Base-by-base conservation (phyloP, 352 stramenopile genomes). In the Pilasporangium apinafurcum region DNA sequence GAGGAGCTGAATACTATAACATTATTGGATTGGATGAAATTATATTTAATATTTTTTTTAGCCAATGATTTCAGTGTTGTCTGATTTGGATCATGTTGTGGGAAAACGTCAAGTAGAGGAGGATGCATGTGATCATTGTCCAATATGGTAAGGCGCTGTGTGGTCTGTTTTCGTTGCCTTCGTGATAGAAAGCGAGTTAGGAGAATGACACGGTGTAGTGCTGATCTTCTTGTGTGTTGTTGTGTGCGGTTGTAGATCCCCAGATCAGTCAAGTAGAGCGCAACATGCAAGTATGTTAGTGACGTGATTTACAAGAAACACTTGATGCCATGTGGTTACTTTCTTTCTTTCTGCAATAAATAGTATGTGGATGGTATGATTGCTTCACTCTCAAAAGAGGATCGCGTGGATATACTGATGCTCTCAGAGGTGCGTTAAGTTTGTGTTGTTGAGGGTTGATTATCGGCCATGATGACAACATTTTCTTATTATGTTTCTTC, bases 111-210 rank as follows among this genome's bases (percentile, higher is more conserved):
- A n/a, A n/a, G n/a, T n/a, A n/a, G n/a, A n/a, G n/a, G 34, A 39
- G 16, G 6, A 83, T 92, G 67, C 72, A 77, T 53, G 58, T 86
- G 27, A 77, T 59, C 39, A 87, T 92, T 53, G 72, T 92, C 21
- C 76, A 92, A 56, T 89, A 84, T 68, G 77, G 77, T 89, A 48
- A 48, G 71, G 25, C 4, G 22, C 8, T 32, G 40, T 25, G 41
- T 21, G 8, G 31, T 6, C 33, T 0, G 21, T 33, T 50, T n/a
- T 26, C 27, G 18, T 25, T 22, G 24, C 27, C 16, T 9, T 14
- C 5, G 22, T 17, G 14, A 16, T 13, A 14, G 21, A 10, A 5
- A 2, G 10, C 8, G 25, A 33, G 3, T 51, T 12, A 17, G 6
- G 18, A 17, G 8, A 17, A 16, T 17, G 1, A 16, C 16, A 17